A percentile compares a stretch with the other conserved stretches of the same genome.
Evolutionary conservation across 345 rosid genomes (phyloP).

Genomic region (Dipteronia dyeriana): DNA sequence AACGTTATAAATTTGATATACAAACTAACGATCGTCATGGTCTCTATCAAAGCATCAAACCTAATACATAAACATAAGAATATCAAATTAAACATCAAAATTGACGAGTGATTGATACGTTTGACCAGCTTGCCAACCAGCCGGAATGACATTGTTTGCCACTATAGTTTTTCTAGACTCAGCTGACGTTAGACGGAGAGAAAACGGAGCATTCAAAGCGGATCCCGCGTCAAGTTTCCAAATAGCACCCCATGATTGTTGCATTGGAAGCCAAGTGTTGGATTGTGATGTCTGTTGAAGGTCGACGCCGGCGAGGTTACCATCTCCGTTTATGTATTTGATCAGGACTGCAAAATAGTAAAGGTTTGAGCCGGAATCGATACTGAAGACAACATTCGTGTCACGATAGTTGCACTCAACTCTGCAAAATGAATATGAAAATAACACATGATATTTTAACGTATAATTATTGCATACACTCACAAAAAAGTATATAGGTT

Average conservation of each 20-base stretch:
- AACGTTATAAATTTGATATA: too few species aligned
- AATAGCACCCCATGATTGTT: slow-evolving; percentile 57
- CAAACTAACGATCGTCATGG: background rate
- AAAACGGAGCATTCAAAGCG: slow-evolving; percentile 49
- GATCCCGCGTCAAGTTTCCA: slow-evolving; percentile 58
- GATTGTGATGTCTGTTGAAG: slow-evolving; percentile 43
- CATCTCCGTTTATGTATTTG: slow-evolving; percentile 54
- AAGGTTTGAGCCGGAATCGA: slow-evolving; percentile 54
- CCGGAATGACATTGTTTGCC: slow-evolving; percentile 54
- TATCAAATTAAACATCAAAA: slow-evolving; percentile 21
- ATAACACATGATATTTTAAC: too few species aligned
- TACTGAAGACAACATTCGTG: slow-evolving; percentile 38
- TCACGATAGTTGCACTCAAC: slow-evolving; percentile 57
- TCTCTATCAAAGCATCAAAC: background rate
- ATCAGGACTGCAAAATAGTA: slow-evolving; percentile 54
- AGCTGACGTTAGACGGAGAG: slow-evolving; percentile 48
- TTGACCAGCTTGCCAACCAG: slow-evolving; percentile 51
- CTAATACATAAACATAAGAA: background rate
- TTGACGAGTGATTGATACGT: slow-evolving; percentile 53
- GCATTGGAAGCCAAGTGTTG: slow-evolving; percentile 57
- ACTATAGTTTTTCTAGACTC: slow-evolving; percentile 37
- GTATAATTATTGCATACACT: too few species aligned
- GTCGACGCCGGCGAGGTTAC: slow-evolving; percentile 41
- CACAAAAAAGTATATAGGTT: too few species aligned
- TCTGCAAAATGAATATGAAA: slow-evolving; percentile 28